phyloP scores from a whole-genome alignment of 1,284 basidiomycete genomes.

The Bondarzewia mesenterica region DNA sequence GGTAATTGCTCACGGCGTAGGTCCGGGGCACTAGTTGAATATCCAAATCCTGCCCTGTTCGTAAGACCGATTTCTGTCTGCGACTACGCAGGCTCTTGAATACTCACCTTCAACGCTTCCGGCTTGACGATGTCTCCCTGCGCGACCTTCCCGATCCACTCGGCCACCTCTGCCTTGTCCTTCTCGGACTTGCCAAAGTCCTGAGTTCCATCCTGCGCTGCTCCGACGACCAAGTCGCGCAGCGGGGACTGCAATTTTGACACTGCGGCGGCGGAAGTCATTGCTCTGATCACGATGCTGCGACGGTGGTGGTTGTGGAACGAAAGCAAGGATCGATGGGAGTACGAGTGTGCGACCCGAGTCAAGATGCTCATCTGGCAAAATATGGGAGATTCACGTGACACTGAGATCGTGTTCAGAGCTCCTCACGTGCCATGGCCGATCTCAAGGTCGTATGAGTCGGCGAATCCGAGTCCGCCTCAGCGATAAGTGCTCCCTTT shows the following conservation, averaged over 20 bases:
- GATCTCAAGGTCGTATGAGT: too few relatives aligned
- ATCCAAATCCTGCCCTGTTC: constrained; percentile 54
- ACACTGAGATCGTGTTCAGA: too few relatives aligned
- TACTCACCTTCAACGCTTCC: constrained; percentile 40
- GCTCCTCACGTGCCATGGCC: too few relatives aligned
- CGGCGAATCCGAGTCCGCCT: too few relatives aligned
- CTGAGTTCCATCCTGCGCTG: constrained; percentile 31
- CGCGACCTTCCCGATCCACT: constrained; percentile 63
- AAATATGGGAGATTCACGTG: not conserved
- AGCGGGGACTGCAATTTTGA: constrained; percentile 44
- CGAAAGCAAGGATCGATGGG: constrained; percentile 2
- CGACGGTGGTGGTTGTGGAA: not conserved
- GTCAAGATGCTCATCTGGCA: constrained; percentile 5
- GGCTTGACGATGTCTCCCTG: constrained; percentile 41
- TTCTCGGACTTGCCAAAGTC: constrained; percentile 50
- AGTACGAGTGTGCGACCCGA: not conserved
- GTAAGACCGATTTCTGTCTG: not conserved
- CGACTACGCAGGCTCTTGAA: not conserved
- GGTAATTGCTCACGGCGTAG: constrained; percentile 72
- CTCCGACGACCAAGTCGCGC: constrained; percentile 48
- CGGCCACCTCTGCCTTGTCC: constrained; percentile 53
- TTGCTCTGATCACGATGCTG: constrained; percentile 25
- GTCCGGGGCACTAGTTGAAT: constrained; percentile 69
- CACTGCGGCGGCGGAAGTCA: constrained; percentile 51
- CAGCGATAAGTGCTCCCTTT: too few relatives aligned